These are phyloP conservation scores for Garcia nutans DNA, from an alignment of 345 rosid genomes.

Conservation along the genomic window DNA sequence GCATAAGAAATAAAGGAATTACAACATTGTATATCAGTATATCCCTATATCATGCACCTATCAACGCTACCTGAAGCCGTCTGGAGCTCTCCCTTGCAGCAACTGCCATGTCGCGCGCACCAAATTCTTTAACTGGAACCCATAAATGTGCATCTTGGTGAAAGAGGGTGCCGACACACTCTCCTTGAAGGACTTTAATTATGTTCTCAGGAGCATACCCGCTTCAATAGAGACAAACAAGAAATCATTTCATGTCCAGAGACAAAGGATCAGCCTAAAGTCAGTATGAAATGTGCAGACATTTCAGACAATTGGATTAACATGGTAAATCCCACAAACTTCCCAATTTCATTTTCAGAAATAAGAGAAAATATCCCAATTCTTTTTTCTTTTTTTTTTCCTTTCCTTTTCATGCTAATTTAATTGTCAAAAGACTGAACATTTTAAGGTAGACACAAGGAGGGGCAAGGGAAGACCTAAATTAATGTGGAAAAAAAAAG, in stretches of 20 bases:
- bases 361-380: not conserved
- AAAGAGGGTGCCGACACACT: slow-evolving; percentile 84
- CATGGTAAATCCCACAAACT: not conserved
- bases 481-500: no score
- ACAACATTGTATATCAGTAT: not conserved
- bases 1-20: slow-evolving; percentile 11
- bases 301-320: slow-evolving; percentile 1
- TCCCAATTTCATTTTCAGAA: not conserved
- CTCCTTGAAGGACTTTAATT: slow-evolving; percentile 80
- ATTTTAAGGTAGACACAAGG: no score
- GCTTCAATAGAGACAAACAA: slow-evolving; percentile 37
- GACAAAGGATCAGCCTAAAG: not conserved
- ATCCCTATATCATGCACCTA: slow-evolving; percentile 1
- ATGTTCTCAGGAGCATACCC: slow-evolving; percentile 77
- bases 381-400: not conserved
- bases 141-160: slow-evolving; percentile 85
- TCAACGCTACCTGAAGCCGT: slow-evolving; percentile 67
- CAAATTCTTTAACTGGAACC: slow-evolving; percentile 52
- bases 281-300: not conserved
- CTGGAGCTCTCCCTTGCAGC: slow-evolving; percentile 94
- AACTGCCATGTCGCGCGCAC: slow-evolving; percentile 83
- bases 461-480: no score
- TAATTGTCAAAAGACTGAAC: no score
- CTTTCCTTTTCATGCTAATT: not conserved
- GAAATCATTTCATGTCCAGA: slow-evolving; percentile 1